These are phyloP conservation scores for Lathyrus sativus DNA, from an alignment of 306 rosid genomes.

Conservation along the genomic window DNA sequence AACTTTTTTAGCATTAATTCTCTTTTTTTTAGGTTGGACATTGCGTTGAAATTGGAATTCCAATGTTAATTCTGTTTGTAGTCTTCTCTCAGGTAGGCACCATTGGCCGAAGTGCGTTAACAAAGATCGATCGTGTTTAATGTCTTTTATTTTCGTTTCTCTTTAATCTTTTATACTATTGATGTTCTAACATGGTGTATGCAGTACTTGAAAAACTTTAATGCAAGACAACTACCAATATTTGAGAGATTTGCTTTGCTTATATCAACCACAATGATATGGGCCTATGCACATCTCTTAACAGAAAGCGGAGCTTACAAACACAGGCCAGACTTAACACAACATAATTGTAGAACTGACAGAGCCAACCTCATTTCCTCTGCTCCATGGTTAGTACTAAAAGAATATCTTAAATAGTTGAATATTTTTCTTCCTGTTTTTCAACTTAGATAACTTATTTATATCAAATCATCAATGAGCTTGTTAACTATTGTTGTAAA, in stretches of 20 bases:
- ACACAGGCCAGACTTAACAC: constrained; percentile 77
- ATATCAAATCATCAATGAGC: not conserved
- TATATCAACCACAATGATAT: constrained; percentile 81
- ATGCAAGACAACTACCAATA: constrained; percentile 67
- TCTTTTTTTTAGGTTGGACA: constrained; percentile 71
- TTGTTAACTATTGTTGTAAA: constrained; percentile 20
- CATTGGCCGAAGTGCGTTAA: too few relatives aligned
- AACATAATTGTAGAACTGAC: constrained; percentile 84
- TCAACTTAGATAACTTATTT: not conserved
- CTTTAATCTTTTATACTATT: too few relatives aligned
- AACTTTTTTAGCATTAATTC: not conserved
- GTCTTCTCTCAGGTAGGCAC: constrained; percentile 71
- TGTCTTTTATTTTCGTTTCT: too few relatives aligned
- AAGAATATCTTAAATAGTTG: constrained; percentile 10
- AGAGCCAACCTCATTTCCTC: constrained; percentile 85
- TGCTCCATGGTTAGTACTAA: constrained; percentile 85
- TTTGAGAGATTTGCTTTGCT: constrained; percentile 89
- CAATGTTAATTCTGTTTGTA: constrained; percentile 83
- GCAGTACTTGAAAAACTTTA: constrained; percentile 89
- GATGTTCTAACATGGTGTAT: not conserved
- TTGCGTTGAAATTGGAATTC: constrained; percentile 95
- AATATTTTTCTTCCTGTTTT: constrained; percentile 16
- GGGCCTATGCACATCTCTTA: constrained; percentile 99
- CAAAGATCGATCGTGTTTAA: too few relatives aligned
- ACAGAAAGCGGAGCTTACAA: constrained; percentile 95